phyloP scores from a whole-genome alignment of 2,329 filamentous ascomycete species.

The Coniochaeta prunicola region DNA sequence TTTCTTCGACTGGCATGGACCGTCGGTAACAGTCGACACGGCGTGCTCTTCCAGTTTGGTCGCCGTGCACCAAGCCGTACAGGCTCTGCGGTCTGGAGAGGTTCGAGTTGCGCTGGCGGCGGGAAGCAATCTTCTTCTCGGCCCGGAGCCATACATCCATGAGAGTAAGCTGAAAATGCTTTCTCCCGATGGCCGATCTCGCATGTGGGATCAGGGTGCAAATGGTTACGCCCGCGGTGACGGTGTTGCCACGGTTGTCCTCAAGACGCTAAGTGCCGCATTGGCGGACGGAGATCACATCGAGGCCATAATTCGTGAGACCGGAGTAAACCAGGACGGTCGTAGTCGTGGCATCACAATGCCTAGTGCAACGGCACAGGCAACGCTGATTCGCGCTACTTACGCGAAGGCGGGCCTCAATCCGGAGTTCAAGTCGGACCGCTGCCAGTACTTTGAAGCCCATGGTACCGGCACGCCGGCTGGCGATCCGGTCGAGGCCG shows the following conservation, averaged over 20 bases:
- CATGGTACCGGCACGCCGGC: constrained; percentile 28
- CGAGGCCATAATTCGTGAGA: constrained; percentile 32
- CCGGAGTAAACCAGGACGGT: constrained; percentile 38
- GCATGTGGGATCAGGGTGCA: constrained; percentile 35
- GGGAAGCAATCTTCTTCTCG: constrained; percentile 24
- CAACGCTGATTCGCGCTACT: constrained; percentile 26
- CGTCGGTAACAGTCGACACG: constrained; percentile 34
- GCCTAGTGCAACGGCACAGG: constrained; percentile 34
- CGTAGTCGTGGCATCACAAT: constrained; percentile 37
- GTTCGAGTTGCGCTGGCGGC: constrained; percentile 22
- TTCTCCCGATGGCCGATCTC: constrained; percentile 25
- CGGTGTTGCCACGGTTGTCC: constrained; percentile 35
- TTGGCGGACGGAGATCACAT: constrained; percentile 34
- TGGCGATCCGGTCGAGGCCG: constrained; percentile 7
- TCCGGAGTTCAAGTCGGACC: constrained; percentile 15
- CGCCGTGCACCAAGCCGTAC: constrained; percentile 28
- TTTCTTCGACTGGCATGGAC: constrained; percentile 29
- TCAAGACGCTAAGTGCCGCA: constrained; percentile 39
- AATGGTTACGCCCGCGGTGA: constrained; percentile 48
- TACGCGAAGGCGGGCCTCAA: constrained; percentile 32
- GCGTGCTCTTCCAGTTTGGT: constrained; percentile 33
- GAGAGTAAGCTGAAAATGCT: constrained; percentile 28
- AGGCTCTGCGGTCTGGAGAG: constrained; percentile 19
- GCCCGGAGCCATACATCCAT: constrained; percentile 22
- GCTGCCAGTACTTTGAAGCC: constrained; percentile 32